Evolutionary conservation across 306 rosid species (phyloP).

Genomic region (Sechiopsis laciniata): DNA sequence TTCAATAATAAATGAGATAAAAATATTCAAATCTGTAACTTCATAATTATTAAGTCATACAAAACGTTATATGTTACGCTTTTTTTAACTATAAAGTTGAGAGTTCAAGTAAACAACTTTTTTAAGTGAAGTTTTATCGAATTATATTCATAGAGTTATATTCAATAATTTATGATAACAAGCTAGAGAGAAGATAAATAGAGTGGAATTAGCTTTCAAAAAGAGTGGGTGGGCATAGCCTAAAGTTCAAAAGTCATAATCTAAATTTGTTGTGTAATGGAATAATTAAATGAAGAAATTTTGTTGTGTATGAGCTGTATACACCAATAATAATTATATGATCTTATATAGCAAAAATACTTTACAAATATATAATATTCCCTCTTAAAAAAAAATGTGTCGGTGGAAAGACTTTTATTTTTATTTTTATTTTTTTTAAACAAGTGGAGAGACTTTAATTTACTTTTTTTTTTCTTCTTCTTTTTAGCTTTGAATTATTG

Average conservation of each 20-base stretch:
- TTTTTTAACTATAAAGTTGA: no score
- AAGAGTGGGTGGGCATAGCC: neutral
- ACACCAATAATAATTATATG: neutral
- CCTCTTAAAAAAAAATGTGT: neutral
- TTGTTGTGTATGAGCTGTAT: slow-evolving; percentile 16
- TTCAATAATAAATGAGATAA: no score
- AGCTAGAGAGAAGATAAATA: neutral
- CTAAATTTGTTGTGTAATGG: slow-evolving; percentile 11
- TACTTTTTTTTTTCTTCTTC: no score
- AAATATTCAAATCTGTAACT: no score
- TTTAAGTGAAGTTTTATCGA: no score
- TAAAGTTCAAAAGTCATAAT: slow-evolving; percentile 7
- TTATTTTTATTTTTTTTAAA: no score
- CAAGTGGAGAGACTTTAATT: no score
- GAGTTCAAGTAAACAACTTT: no score
- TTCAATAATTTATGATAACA: neutral
- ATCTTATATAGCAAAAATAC: neutral
- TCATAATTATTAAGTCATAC: no score
- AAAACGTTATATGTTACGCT: no score
- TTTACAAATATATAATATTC: neutral
- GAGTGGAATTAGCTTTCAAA: neutral
- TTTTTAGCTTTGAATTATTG: no score
- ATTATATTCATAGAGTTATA: neutral
- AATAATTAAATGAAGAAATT: slow-evolving; percentile 1
- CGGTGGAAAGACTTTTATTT: neutral